Conservation (phyloP, 2,329 filamentous ascomycete genomes). For the Colletotrichum sp. region DNA sequence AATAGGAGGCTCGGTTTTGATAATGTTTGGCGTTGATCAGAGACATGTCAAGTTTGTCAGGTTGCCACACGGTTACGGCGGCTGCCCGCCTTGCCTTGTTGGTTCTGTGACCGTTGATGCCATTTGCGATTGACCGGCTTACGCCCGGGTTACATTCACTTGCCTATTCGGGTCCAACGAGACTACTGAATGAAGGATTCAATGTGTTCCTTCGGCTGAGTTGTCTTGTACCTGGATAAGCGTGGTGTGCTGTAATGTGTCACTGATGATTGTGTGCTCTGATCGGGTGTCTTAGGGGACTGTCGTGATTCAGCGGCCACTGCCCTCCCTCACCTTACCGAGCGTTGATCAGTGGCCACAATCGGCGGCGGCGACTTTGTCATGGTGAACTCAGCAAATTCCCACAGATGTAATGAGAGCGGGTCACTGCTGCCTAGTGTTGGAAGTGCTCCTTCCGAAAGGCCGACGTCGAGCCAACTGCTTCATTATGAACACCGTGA, state of each 20-base stretch:
- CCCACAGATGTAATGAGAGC: background rate
- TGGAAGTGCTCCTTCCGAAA: background rate
- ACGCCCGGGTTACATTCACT: background rate
- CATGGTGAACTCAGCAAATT: background rate
- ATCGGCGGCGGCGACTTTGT: background rate
- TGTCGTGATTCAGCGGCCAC: background rate
- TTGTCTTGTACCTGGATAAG: background rate
- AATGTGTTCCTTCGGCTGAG: background rate
- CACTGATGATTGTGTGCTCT: background rate
- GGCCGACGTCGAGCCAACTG: background rate
- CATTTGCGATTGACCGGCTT: background rate
- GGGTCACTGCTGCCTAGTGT: background rate
- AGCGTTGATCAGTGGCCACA: background rate
- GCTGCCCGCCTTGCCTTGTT: background rate
- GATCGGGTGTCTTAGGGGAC: background rate
- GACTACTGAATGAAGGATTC: background rate
- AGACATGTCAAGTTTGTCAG: background rate
- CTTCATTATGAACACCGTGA: background rate
- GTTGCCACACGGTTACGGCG: background rate
- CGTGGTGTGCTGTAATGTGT: background rate
- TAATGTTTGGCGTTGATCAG: background rate
- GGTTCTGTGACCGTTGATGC: background rate
- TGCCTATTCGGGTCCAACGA: background rate
- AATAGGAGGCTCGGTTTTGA: background rate
- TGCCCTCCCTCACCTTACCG: background rate